phyloP scores from a whole-genome alignment of 2,329 filamentous ascomycete species.

The Salinomyces thailandicus region DNA sequence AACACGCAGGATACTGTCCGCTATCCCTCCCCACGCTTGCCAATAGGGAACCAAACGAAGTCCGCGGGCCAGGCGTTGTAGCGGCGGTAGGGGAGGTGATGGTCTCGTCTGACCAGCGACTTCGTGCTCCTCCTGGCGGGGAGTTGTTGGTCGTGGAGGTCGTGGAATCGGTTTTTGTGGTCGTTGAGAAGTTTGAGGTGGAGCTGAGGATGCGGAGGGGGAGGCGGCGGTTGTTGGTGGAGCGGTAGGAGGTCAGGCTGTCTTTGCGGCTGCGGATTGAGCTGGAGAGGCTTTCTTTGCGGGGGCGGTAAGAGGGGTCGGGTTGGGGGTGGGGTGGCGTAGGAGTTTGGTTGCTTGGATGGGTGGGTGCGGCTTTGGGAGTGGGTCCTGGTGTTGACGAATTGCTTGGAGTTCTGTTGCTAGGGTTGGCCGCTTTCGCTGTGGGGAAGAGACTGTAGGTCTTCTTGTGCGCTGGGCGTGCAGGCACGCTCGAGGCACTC shows the following conservation, averaged over 20 bases:
- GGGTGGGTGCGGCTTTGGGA: constrained; percentile 4
- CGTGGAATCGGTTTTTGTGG: neutral
- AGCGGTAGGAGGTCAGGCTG: constrained; percentile 16
- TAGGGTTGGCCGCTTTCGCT: constrained; percentile 15
- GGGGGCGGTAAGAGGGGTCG: constrained; percentile 15
- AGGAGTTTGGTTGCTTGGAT: neutral
- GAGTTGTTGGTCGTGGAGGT: constrained; percentile 3
- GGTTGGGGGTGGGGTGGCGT: constrained; percentile 7
- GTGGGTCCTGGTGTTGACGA: constrained; percentile 2
- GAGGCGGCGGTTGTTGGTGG: constrained; percentile 7
- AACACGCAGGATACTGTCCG: constrained; percentile 20
- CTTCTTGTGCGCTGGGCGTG: constrained; percentile 7
- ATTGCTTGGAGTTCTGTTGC: too few relatives aligned
- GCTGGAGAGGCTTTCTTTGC: constrained; percentile 18
- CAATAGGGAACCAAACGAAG: constrained; percentile 17
- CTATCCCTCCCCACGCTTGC: constrained; percentile 6
- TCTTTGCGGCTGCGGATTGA: constrained; percentile 19
- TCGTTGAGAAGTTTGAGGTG: constrained; percentile 2
- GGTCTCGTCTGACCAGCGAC: constrained; percentile 22
- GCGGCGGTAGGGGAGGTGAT: constrained; percentile 15
- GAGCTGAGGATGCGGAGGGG: constrained; percentile 17
- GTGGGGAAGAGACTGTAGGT: constrained; percentile 21
- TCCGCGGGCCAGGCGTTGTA: constrained; percentile 12
- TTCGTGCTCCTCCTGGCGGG: constrained; percentile 3
- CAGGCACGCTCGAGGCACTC: constrained; percentile 1